Evolutionary conservation across 441 rosid genomes (phyloP).

Genomic region (Capsella rubella): DNA sequence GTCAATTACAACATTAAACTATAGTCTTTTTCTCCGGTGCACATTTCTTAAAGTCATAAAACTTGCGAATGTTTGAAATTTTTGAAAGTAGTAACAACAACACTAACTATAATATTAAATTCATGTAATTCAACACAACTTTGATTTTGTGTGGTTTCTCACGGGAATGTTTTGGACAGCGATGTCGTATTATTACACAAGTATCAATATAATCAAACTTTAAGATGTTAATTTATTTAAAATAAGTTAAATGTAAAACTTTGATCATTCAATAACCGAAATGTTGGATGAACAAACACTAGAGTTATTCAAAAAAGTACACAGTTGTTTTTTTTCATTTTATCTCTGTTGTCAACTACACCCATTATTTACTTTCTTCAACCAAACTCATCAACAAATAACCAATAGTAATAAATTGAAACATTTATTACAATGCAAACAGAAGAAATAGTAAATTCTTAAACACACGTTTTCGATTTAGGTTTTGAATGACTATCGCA

Average conservation of each 20-base stretch:
- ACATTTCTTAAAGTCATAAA: slow-evolving; percentile 12
- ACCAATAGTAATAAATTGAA: slow-evolving; percentile 40
- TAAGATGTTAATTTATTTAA: no score
- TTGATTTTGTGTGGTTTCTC: slow-evolving; percentile 19
- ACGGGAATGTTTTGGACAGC: slow-evolving; percentile 39
- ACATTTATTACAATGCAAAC: slow-evolving; percentile 32
- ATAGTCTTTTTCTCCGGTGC: slow-evolving; percentile 4
- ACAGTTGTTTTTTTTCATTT: background rate
- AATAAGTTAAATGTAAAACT: background rate
- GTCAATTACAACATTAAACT: slow-evolving; percentile 25
- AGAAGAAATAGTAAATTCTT: background rate
- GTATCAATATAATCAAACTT: slow-evolving; percentile 19
- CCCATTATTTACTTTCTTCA: slow-evolving; percentile 35
- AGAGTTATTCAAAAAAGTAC: background rate
- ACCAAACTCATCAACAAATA: slow-evolving; percentile 44
- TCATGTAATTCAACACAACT: slow-evolving; percentile 24
- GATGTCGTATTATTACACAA: background rate
- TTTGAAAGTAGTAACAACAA: slow-evolving; percentile 11
- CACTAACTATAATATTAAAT: background rate
- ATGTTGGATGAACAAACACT: background rate
- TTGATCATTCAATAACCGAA: slow-evolving; percentile 6
- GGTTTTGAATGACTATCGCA: no score
- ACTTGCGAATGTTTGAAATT: slow-evolving; percentile 4
- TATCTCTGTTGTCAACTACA: slow-evolving; percentile 16
- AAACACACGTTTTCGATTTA: background rate